A percentile compares a stretch with the other conserved stretches of the same genome.
Conservation (phyloP, 768 basidiomycete species). For the Candolleomyces efflorescens region DNA sequence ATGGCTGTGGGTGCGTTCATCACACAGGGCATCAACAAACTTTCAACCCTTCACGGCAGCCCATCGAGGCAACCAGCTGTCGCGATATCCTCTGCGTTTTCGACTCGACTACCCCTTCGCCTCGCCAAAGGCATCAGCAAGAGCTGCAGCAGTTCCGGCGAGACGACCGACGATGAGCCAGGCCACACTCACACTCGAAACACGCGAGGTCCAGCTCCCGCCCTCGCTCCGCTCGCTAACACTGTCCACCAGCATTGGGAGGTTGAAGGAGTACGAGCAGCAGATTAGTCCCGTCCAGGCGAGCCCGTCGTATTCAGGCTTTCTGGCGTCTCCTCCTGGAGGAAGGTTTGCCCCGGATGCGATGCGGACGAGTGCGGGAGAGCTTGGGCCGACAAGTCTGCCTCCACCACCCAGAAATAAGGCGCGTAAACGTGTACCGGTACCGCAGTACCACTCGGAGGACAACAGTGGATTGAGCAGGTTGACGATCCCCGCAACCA, state of each 20-base stretch:
- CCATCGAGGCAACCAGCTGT: too few relatives aligned
- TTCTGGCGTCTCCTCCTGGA: not conserved
- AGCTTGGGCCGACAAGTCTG: not conserved
- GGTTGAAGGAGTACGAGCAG: not conserved
- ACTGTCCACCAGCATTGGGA: constrained; percentile 2
- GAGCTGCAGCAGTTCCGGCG: not conserved
- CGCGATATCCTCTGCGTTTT: too few relatives aligned
- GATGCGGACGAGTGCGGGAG: not conserved
- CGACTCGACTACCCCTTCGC: too few relatives aligned
- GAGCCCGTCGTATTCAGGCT: not conserved
- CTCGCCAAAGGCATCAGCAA: too few relatives aligned
- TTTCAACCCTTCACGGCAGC: too few relatives aligned
- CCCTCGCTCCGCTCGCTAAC: constrained; percentile 3
- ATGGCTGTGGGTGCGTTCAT: too few relatives aligned
- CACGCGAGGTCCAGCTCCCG: not conserved
- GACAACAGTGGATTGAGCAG: not conserved
- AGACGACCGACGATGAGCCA: not conserved
- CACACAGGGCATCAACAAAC: too few relatives aligned
- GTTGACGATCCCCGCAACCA: not conserved
- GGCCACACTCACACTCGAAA: not conserved
- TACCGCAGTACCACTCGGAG: not conserved
- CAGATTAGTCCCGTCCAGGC: not conserved
- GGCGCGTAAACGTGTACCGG: not conserved
- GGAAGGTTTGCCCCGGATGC: not conserved
- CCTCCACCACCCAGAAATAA: constrained; percentile 7